Evolutionary conservation across 2,329 filamentous ascomycete species (phyloP), one percentile per base, ranked within the genome.

Genomic region (Aspergillus niger): DNA sequence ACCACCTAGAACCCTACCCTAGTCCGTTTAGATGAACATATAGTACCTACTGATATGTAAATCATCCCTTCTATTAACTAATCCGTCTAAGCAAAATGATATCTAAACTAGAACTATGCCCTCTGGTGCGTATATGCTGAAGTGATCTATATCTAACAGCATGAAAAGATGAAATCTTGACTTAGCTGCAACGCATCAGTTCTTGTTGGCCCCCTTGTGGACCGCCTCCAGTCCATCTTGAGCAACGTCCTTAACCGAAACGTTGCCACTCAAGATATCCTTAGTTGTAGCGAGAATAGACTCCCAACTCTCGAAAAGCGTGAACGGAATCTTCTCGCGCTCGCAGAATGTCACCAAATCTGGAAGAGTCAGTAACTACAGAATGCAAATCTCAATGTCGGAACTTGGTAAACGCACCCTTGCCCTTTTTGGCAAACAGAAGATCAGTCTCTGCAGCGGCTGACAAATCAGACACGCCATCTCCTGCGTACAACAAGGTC

Each of bases 361-460:
- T 92, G 63, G 39, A 54, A 48, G 38, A n/a, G 48, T 70, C 52
- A 72, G 62, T 58, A 41, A 26, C 2, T 3, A 39, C 17, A 8
- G n/a, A 11, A 26, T 20, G 32, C 43, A 48, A 47, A 24, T 4
- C 10, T 8, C 15, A 28, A 6, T 6, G 8, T 28, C 5, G 2
- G 59, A 44, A 17, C 32, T 51, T 66, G 28, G 70, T n/a, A 28
- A 50, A 71, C 83, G 69, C 80, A 92, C 90, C 91, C 75, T 91
- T 88, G 22, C 92, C 94, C 65, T 90, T 89, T 83, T 97, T 97
- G 56, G 94, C 94, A 72, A 98, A 98, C 38, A 98, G 82, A 57
- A 98, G 79, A 75, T 98, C 92, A 2, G 93, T 97, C 82, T 98
- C 93, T 69, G 90, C 88, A 3, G 95, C 94, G 8, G 94, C 95